Evolutionary conservation across 176 grass and related monocot species (phyloP).

Genomic region (Zea luxurians): DNA sequence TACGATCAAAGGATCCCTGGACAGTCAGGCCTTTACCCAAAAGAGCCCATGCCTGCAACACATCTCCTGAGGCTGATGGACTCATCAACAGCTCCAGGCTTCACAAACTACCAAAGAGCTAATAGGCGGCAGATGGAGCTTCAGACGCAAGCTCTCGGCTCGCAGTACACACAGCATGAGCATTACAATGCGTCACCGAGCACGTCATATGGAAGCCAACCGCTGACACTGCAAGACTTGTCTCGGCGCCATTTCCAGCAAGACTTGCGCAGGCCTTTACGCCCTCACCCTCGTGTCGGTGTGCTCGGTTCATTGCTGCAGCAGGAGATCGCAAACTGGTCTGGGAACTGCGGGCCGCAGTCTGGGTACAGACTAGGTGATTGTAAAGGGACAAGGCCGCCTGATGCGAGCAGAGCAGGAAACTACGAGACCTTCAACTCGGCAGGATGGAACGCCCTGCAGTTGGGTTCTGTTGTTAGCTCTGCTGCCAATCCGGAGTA

Average conservation of each 20-base stretch:
- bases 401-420: slow-evolving; percentile 30
- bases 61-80: neutral
- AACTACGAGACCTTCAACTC: slow-evolving; percentile 25
- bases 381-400: slow-evolving; percentile 21
- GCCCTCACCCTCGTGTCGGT: slow-evolving; percentile 66
- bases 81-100: slow-evolving; percentile 2
- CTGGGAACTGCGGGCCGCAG: slow-evolving; percentile 51
- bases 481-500: slow-evolving; percentile 18
- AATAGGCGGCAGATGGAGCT: slow-evolving; percentile 42
- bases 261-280: slow-evolving; percentile 50
- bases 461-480: slow-evolving; percentile 34
- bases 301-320: slow-evolving; percentile 64
- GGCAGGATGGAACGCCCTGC: slow-evolving; percentile 18
- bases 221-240: slow-evolving; percentile 34
- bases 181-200: slow-evolving; percentile 41
- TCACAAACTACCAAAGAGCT: slow-evolving; percentile 32
- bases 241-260: slow-evolving; percentile 31
- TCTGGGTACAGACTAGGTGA: slow-evolving; percentile 47
- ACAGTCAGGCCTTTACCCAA: slow-evolving; percentile 37
- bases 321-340: slow-evolving; percentile 67
- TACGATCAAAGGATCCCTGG: slow-evolving; percentile 38
- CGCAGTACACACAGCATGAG: slow-evolving; percentile 22
- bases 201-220: slow-evolving; percentile 27
- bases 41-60: slow-evolving; percentile 52
- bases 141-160: slow-evolving; percentile 7